phyloP scores from a whole-genome alignment of 192 early-diverging fungal species.

The Coemansia sp. region DNA sequence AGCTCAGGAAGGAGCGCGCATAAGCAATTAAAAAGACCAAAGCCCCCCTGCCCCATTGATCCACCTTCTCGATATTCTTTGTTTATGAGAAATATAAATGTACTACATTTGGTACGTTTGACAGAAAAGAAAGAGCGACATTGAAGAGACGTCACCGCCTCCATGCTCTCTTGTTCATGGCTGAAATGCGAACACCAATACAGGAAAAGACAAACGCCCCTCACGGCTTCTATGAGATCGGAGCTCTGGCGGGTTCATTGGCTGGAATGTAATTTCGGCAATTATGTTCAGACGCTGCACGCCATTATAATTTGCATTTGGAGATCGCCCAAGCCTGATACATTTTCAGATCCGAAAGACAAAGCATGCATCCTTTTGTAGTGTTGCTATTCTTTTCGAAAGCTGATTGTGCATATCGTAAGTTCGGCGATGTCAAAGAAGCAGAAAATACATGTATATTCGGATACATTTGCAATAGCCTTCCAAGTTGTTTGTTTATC shows the following conservation, averaged over 20 bases:
- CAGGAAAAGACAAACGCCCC: no score
- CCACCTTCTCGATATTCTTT: not conserved
- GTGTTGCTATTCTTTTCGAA: not conserved
- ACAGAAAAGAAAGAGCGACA: not conserved
- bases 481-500: no score
- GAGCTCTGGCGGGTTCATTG: no score
- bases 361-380: not conserved
- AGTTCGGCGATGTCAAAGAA: conserved; percentile 1
- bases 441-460: no score
- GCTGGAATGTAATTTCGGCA: no score
- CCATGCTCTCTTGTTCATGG: no score
- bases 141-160: no score
- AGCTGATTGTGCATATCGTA: not conserved
- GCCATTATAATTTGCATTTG: not conserved
- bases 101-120: conserved; percentile 2
- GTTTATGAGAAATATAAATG: conserved; percentile 8
- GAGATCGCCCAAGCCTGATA: not conserved
- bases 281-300: no score
- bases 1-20: conserved; percentile 51
- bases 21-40: conserved; percentile 16
- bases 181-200: no score
- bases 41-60: not conserved
- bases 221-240: no score
- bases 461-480: no score
- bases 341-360: not conserved